Evolutionary conservation across 768 basidiomycete genomes (phyloP).

Genomic region (Suillus plorans): DNA sequence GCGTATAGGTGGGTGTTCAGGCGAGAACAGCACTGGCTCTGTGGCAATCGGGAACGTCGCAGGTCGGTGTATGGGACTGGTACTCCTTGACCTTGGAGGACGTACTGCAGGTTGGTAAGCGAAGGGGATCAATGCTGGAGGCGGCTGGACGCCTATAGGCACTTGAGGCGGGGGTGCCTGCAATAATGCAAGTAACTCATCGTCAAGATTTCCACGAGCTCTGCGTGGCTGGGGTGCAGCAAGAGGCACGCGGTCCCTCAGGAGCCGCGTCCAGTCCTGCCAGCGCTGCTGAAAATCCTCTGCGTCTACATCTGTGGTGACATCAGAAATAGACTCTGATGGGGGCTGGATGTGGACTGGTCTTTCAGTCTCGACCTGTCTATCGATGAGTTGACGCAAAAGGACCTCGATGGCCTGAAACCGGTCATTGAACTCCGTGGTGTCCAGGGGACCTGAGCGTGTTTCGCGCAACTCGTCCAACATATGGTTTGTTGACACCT

Average conservation of each 20-base stretch:
- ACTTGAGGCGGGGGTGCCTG: constrained; percentile 43
- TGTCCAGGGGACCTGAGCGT: constrained; percentile 39
- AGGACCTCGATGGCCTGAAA: constrained; percentile 25
- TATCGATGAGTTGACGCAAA: constrained; percentile 14
- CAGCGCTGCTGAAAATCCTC: neutral
- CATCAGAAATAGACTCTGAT: constrained; percentile 32
- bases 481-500: constrained; percentile 56
- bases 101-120: constrained; percentile 49
- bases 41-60: constrained; percentile 30
- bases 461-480: constrained; percentile 61
- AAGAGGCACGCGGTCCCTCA: constrained; percentile 35
- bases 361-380: constrained; percentile 11
- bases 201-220: constrained; percentile 53
- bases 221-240: constrained; percentile 43
- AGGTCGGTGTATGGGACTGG: constrained; percentile 35
- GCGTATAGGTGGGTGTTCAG: constrained; percentile 16
- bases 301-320: constrained; percentile 25
- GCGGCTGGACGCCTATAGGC: constrained; percentile 40
- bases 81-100: constrained; percentile 38
- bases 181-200: constrained; percentile 61
- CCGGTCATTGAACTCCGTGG: constrained; percentile 38
- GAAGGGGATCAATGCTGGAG: constrained; percentile 57
- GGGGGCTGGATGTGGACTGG: constrained; percentile 11
- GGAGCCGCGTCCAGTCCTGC: constrained; percentile 22
- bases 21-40: constrained; percentile 18